Percentiles rank a stretch among this genome's conserved stretches.
These are phyloP conservation scores for Gremmenia infestans DNA, from an alignment of 2,329 filamentous ascomycete genomes.

Conservation along the genomic window DNA sequence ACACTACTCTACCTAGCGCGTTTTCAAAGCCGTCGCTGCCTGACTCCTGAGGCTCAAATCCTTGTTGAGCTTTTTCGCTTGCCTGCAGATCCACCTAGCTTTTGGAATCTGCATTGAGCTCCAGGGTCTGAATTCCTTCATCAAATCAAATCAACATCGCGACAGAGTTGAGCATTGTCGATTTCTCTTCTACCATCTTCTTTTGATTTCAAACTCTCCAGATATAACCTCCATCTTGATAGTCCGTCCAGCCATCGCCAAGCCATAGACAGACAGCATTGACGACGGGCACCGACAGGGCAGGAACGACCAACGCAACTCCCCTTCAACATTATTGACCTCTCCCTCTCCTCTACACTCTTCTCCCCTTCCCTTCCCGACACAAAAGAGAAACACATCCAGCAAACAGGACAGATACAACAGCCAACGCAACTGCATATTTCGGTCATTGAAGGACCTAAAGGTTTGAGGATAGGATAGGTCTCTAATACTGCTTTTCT, in stretches of 20 bases:
- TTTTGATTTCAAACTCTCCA: not conserved
- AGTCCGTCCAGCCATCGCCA: no score
- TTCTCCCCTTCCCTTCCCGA: conserved; percentile 14
- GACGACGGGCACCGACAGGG: not conserved
- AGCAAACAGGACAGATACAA: conserved; percentile 14
- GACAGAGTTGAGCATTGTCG: not conserved
- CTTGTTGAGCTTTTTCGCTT: not conserved
- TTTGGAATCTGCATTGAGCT: not conserved
- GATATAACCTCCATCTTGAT: not conserved
- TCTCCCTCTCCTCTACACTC: not conserved
- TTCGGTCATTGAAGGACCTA: conserved; percentile 26
- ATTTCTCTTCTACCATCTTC: not conserved
- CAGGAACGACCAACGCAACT: not conserved
- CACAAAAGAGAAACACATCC: conserved; percentile 25
- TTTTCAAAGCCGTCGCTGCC: not conserved
- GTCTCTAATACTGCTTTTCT: conserved; percentile 33
- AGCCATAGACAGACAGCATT: not conserved
- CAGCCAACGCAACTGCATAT: conserved; percentile 9
- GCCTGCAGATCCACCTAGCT: not conserved
- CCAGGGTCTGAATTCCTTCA: not conserved
- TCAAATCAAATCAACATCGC: not conserved
- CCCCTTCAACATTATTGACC: not conserved
- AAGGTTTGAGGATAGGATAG: conserved; percentile 32
- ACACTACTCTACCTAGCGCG: not conserved
- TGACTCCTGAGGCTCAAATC: not conserved